Evolutionary conservation across 1,284 basidiomycete genomes (phyloP).

Genomic region (Leccinum subfulvum): DNA sequence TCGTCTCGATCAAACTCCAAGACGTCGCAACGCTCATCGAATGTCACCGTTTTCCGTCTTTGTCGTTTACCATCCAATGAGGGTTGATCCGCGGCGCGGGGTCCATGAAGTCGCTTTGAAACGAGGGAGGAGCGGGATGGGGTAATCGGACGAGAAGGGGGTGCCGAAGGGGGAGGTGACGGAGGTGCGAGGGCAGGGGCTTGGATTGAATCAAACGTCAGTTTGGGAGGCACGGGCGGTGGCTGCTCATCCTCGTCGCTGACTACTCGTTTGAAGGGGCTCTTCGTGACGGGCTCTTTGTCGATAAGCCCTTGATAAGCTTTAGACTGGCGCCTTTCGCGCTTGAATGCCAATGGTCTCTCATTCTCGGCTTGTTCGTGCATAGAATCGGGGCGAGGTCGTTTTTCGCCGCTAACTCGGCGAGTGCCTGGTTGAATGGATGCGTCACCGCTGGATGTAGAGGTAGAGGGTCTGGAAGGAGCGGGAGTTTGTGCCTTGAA

Average conservation of each 20-base stretch:
- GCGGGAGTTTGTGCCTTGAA: slow-evolving; percentile 71
- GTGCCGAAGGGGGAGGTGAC: slow-evolving; percentile 29
- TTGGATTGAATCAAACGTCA: not conserved
- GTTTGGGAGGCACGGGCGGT: slow-evolving; percentile 31
- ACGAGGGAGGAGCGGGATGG: slow-evolving; percentile 74
- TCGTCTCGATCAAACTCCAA: slow-evolving; percentile 79
- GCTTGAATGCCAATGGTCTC: slow-evolving; percentile 65
- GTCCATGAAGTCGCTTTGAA: slow-evolving; percentile 76
- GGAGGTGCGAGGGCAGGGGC: slow-evolving; percentile 21
- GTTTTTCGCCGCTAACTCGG: slow-evolving; percentile 70
- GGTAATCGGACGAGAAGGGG: slow-evolving; percentile 40
- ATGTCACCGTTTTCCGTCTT: slow-evolving; percentile 81
- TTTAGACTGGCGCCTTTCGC: slow-evolving; percentile 75
- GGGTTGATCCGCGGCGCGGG: slow-evolving; percentile 57
- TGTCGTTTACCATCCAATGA: slow-evolving; percentile 46
- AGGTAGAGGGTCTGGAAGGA: slow-evolving; percentile 42
- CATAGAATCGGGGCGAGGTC: slow-evolving; percentile 65
- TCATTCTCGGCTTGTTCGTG: slow-evolving; percentile 69
- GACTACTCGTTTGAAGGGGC: slow-evolving; percentile 65
- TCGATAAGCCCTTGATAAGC: slow-evolving; percentile 72
- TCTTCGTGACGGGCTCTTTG: slow-evolving; percentile 80
- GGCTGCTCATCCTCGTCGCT: slow-evolving; percentile 25
- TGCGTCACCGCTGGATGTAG: slow-evolving; percentile 10
- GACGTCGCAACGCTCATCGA: slow-evolving; percentile 84
- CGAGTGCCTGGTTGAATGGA: slow-evolving; percentile 38